Base-by-base conservation (phyloP, 257 asterid genomes). In the Forsythia viridissima region DNA sequence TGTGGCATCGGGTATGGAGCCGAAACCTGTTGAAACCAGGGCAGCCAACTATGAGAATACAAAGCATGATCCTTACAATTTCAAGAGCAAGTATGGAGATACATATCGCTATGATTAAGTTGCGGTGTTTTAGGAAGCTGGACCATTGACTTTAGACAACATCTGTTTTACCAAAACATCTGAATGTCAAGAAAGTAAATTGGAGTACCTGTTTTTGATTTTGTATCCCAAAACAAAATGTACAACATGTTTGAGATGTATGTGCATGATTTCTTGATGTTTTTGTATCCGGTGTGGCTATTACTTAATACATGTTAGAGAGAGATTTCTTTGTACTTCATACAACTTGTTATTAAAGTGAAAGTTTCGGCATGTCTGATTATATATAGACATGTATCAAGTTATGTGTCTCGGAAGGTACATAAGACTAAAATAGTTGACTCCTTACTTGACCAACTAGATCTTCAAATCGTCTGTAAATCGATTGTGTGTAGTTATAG, bases 71-170 rank as follows among this genome's bases (percentile, higher is more conserved):
- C 86, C 86, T 21, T 92, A 90, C 88, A 89, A 80, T 79, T 79
- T 91, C 82, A 89, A 93, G 87, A 85, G 82, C 92, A 95, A 91
- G 79, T 89, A 87, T 75, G 88, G 57, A 48, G 57, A 92, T 11
- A 6, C 90, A 3, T 89, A 85, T 78, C 92, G 87, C 36, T 90
- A 67, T 65, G 87, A 83, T 16, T 87, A 83, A 76, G 70, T 46
- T 37, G 18, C 2, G 6, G 70, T 63, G 57, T 48, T 48, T 48
- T 13, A 48, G n/a, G 57, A n/a, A 13, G 2, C 6, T 48, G 7
- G 15, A 9, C 57, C n/a, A 48, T 13, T 3, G 57, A 3, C 70
- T 24, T 63, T 9, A 61, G 69, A 10, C 8, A 61, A 61, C 38
- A 61, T 61, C 5, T 9, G 39, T 61, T 61, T 61, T 61, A 8